Evolutionary conservation across 345 rosid species (phyloP).

Genomic region (Arabidopsis thaliana): DNA sequence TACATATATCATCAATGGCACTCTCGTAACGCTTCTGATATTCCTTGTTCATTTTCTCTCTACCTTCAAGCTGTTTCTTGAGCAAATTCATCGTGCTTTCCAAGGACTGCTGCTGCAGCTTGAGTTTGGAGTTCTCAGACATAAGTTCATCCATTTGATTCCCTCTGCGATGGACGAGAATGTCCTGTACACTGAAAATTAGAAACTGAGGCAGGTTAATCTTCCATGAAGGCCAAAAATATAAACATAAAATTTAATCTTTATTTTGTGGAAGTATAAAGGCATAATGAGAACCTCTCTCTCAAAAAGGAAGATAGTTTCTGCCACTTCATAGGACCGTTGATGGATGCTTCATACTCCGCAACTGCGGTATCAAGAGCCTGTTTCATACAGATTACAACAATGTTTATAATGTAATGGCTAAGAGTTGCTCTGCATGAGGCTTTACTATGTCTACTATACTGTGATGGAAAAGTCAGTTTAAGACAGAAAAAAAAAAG

Average conservation of each 20-base stretch:
- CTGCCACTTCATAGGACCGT: conserved; percentile 61
- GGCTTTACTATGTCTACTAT: not conserved
- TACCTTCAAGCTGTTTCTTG: conserved; percentile 55
- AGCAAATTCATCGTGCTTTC: conserved; percentile 50
- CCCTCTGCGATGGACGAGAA: conserved; percentile 46
- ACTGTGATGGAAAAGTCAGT: conserved; percentile 8
- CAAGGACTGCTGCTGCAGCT: conserved; percentile 42
- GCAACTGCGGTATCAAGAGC: conserved; percentile 52
- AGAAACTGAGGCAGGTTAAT: conserved; percentile 17
- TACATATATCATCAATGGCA: conserved; percentile 53
- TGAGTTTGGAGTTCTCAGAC: conserved; percentile 53
- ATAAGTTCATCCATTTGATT: conserved; percentile 51
- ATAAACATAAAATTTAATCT: not conserved
- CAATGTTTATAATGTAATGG: conserved; percentile 11
- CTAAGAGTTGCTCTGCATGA: conserved; percentile 13
- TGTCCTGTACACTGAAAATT: conserved; percentile 50
- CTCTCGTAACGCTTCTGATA: conserved; percentile 49
- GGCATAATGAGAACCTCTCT: conserved; percentile 45
- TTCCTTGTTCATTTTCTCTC: conserved; percentile 50
- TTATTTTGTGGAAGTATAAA: not conserved
- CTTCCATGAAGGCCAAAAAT: conserved; percentile 21
- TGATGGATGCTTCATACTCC: conserved; percentile 52
- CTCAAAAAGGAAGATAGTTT: conserved; percentile 49
- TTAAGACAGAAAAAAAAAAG: not conserved
- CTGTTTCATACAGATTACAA: conserved; percentile 43